Conservation (phyloP, 768 basidiomycete species). For the Boletus rex-veris region DNA sequence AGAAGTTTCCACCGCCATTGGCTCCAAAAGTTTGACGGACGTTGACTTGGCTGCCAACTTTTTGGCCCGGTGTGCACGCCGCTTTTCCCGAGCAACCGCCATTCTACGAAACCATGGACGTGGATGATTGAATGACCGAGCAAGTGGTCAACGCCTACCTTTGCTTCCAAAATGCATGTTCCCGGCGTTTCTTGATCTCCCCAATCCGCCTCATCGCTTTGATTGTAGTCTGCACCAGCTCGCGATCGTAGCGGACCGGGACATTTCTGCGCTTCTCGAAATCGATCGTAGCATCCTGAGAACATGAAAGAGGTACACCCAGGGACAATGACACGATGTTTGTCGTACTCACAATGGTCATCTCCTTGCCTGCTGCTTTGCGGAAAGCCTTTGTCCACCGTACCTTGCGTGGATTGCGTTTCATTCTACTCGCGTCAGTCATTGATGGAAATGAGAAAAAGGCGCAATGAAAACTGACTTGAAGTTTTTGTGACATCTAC, state of each 20-base stretch:
- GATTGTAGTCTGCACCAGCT: conserved; percentile 87
- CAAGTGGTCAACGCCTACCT: conserved; percentile 42
- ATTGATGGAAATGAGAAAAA: background rate
- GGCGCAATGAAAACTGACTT: conserved; percentile 55
- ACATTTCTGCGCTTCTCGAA: conserved; percentile 99
- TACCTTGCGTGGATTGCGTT: conserved; percentile 98
- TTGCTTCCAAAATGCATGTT: conserved; percentile 95
- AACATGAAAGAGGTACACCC: background rate
- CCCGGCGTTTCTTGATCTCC: conserved; percentile 87
- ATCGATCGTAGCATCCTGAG: conserved; percentile 94
- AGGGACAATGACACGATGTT: background rate
- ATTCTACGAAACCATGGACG: conserved; percentile 51
- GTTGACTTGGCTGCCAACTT: conserved; percentile 48
- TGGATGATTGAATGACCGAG: background rate
- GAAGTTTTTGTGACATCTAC: conserved; percentile 98
- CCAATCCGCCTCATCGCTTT: conserved; percentile 94
- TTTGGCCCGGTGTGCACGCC: conserved; percentile 69
- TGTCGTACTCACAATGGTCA: conserved; percentile 78
- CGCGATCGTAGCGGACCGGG: conserved; percentile 95
- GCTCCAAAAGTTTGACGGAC: conserved; percentile 65
- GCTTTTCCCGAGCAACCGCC: conserved; percentile 77
- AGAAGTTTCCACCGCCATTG: conserved; percentile 43
- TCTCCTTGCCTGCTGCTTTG: conserved; percentile 98
- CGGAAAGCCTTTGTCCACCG: conserved; percentile 99
- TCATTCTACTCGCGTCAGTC: conserved; percentile 65